Evolutionary conservation across 1,284 basidiomycete species (phyloP).

Genomic region (Puccinia novopanici): DNA sequence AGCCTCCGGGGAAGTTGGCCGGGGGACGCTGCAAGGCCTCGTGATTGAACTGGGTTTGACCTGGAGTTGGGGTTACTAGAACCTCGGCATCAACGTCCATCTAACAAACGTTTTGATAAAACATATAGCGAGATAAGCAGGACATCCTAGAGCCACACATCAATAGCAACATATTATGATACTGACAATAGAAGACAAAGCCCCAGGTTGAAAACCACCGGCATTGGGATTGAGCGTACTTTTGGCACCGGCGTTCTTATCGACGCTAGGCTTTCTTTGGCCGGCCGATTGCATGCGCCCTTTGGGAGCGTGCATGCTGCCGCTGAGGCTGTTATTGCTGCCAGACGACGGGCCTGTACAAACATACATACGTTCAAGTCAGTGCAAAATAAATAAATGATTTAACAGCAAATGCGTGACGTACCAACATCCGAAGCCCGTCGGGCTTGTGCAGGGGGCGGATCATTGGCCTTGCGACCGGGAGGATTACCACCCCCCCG

Average conservation of each 20-base stretch:
- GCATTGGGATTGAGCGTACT: slow-evolving; percentile 57
- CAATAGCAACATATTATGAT: slow-evolving; percentile 22
- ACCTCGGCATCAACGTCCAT: slow-evolving; percentile 51
- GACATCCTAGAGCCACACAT: background rate
- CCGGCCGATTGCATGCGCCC: slow-evolving; percentile 33
- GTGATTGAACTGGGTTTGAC: slow-evolving; percentile 41
- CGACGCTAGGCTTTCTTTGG: slow-evolving; percentile 38
- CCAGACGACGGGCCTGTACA: slow-evolving; percentile 9
- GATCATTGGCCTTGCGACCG: slow-evolving; percentile 14
- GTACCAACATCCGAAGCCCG: slow-evolving; percentile 49
- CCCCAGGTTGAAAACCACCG: slow-evolving; percentile 57
- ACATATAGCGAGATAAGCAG: background rate
- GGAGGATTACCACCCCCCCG: slow-evolving; percentile 11
- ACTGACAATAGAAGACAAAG: slow-evolving; percentile 56
- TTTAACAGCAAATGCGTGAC: background rate
- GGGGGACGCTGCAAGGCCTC: slow-evolving; percentile 33
- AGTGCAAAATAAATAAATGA: background rate
- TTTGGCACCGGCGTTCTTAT: slow-evolving; percentile 35
- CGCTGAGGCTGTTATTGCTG: slow-evolving; percentile 23
- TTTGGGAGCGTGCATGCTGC: slow-evolving; percentile 47
- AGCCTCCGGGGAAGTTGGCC: slow-evolving; percentile 36
- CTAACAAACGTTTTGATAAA: background rate
- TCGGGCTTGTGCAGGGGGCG: slow-evolving; percentile 5
- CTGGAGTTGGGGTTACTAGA: slow-evolving; percentile 43
- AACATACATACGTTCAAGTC: background rate